Percentiles rank a stretch among this genome's conserved stretches.
phyloP scores from a whole-genome alignment of 306 rosid species.

The Castanopsis chinensis region DNA sequence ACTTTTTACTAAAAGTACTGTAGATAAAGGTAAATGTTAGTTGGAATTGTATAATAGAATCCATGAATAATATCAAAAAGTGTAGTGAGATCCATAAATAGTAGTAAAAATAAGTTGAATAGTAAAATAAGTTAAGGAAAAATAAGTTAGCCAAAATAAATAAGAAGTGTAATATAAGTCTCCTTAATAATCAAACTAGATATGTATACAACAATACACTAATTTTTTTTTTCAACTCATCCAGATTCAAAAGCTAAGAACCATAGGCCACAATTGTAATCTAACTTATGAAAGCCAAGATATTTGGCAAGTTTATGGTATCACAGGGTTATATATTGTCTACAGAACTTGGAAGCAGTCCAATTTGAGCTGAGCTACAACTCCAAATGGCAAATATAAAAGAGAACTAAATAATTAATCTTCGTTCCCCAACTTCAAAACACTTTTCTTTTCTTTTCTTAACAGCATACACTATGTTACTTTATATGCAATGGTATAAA shows the following conservation, averaged over 20 bases:
- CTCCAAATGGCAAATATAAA: not conserved
- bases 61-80: too few relatives aligned
- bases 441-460: not conserved
- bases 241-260: not conserved
- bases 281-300: not conserved
- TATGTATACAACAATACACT: not conserved
- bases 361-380: not conserved
- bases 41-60: too few relatives aligned
- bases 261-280: not conserved
- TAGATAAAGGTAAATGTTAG: too few relatives aligned
- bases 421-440: not conserved
- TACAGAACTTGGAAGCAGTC: not conserved
- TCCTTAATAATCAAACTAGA: not conserved
- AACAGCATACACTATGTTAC: not conserved
- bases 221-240: not conserved
- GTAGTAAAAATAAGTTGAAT: too few relatives aligned
- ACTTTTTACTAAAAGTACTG: too few relatives aligned
- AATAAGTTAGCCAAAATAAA: too few relatives aligned
- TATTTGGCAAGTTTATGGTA: not conserved
- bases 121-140: too few relatives aligned
- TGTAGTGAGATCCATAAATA: too few relatives aligned
- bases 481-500: not conserved
- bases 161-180: not conserved
- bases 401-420: not conserved
- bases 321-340: not conserved